phyloP scores from a whole-genome alignment of 257 asterid species.

The Handroanthus guayacan region DNA sequence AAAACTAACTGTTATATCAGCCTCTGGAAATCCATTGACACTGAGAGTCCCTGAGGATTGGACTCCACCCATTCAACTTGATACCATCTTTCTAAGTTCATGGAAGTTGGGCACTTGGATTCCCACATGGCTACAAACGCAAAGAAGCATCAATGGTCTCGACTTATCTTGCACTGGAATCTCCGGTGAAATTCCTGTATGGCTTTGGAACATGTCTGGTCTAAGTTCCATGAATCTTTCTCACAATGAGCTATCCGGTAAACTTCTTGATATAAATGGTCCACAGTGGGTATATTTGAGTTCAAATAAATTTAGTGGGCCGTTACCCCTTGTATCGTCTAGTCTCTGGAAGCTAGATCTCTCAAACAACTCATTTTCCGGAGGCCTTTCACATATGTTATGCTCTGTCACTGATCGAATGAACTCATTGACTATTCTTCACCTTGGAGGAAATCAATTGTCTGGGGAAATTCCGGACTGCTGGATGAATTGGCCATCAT shows the following conservation, averaged over 20 bases:
- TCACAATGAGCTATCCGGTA: constrained; percentile 28
- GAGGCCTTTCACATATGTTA: constrained; percentile 27
- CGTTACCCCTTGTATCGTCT: constrained; percentile 25
- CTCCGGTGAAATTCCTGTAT: constrained; percentile 33
- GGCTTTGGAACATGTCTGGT: constrained; percentile 40
- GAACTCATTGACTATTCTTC: background rate
- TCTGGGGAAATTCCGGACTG: no score
- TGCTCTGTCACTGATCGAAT: background rate
- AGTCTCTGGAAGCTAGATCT: constrained; percentile 29
- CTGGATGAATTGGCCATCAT: no score
- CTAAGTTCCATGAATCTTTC: constrained; percentile 28
- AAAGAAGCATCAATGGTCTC: background rate
- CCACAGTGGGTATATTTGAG: constrained; percentile 25
- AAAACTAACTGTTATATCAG: background rate
- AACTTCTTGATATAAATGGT: constrained; percentile 23
- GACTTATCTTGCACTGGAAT: constrained; percentile 38
- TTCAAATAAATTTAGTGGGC: constrained; percentile 41
- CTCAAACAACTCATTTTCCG: constrained; percentile 32
- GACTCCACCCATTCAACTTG: constrained; percentile 32
- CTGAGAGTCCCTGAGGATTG: constrained; percentile 30
- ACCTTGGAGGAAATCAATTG: no score
- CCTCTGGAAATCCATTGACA: constrained; percentile 34
- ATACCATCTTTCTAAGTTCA: background rate
- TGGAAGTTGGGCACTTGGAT: constrained; percentile 41
- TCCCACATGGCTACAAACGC: constrained; percentile 39